Evolutionary conservation across 73 alveolate genomes (phyloP).

Genomic region (Diophrys appendiculata): DNA sequence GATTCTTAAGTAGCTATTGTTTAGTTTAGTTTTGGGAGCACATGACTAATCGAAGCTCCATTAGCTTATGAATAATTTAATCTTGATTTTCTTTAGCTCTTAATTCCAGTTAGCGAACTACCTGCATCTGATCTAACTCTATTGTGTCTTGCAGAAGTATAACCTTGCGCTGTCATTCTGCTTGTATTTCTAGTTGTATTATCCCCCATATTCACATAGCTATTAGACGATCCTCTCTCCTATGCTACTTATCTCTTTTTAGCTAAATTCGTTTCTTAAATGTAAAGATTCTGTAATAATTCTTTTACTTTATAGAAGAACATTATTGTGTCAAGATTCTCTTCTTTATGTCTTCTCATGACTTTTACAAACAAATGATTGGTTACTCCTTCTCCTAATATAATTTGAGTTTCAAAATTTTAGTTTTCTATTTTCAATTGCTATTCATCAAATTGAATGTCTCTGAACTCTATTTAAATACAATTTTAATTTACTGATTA

Average conservation of each 20-base stretch:
- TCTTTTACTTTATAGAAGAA: background rate
- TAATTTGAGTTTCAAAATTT: no score
- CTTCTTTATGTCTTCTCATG: background rate
- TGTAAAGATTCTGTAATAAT: background rate
- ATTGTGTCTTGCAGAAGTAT: background rate
- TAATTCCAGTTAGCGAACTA: background rate
- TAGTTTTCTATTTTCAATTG: no score
- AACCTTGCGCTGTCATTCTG: background rate
- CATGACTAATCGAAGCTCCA: background rate
- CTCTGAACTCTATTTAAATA: no score
- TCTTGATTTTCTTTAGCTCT: background rate
- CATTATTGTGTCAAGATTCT: background rate
- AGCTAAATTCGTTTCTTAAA: background rate
- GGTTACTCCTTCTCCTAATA: no score
- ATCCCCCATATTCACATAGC: background rate
- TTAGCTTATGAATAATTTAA: background rate
- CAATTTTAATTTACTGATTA: no score
- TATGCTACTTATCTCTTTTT: no score
- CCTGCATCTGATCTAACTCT: background rate
- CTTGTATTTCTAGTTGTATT: background rate
- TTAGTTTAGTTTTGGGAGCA: background rate
- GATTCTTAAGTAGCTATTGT: background rate
- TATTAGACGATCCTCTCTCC: background rate
- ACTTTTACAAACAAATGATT: background rate
- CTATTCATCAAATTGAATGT: no score